These are phyloP conservation scores for Hymenoscyphus occultus DNA, from an alignment of 2,329 filamentous ascomycete species.

Conservation along the genomic window DNA sequence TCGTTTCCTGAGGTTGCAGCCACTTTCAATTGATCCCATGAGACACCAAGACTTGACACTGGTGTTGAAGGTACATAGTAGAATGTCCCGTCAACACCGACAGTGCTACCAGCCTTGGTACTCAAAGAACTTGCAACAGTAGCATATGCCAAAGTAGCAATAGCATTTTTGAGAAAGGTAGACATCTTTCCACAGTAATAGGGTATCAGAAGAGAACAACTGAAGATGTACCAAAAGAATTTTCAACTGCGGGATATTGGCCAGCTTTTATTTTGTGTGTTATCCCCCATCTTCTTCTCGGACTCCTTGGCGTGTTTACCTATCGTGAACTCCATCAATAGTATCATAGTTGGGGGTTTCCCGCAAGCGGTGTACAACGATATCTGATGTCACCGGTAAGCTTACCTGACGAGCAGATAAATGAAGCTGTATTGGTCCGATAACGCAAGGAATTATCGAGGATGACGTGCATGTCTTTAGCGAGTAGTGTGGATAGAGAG, in stretches of 20 bases:
- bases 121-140: slow-evolving; percentile 10
- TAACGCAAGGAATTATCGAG: neutral
- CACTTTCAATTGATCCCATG: slow-evolving; percentile 15
- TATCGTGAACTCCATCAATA: neutral
- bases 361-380: neutral
- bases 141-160: slow-evolving; percentile 10
- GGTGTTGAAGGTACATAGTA: slow-evolving; percentile 33
- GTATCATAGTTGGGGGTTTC: neutral
- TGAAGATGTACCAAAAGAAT: neutral
- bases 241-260: neutral
- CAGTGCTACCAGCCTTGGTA: slow-evolving; percentile 17
- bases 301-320: neutral
- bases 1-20: slow-evolving; percentile 19
- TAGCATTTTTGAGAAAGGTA: neutral
- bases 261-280: neutral
- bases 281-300: neutral
- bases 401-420: neutral
- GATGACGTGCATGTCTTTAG: neutral
- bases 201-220: neutral
- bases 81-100: slow-evolving; percentile 33
- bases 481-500: neutral
- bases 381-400: too few species aligned
- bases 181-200: neutral
- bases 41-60: slow-evolving; percentile 25
- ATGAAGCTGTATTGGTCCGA: neutral